Evolutionary conservation across 345 rosid genomes (phyloP).

Genomic region (Jatropha curcas): DNA sequence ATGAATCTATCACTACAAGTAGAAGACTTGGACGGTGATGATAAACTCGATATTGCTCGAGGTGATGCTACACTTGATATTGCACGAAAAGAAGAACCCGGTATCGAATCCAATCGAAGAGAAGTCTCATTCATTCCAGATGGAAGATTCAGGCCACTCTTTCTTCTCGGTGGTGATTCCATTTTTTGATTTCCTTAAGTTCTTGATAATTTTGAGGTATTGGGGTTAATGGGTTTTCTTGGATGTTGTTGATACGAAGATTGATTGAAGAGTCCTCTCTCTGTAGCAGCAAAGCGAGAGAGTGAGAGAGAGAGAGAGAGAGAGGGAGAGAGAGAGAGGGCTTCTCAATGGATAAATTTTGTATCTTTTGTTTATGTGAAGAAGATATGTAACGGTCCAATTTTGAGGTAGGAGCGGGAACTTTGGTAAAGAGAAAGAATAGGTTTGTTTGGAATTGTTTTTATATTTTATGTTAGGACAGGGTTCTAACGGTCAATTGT

Average conservation of each 20-base stretch:
- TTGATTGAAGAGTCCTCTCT: slow-evolving; percentile 30
- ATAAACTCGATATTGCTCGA: slow-evolving; percentile 59
- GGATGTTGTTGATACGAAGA: background rate
- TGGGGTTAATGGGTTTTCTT: slow-evolving; percentile 3
- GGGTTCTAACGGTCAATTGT: slow-evolving; percentile 17
- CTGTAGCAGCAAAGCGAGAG: slow-evolving; percentile 13
- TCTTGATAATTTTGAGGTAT: background rate
- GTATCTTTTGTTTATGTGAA: background rate
- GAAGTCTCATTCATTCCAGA: slow-evolving; percentile 80
- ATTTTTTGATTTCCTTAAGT: slow-evolving; percentile 34
- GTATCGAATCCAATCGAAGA: slow-evolving; percentile 56
- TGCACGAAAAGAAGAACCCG: slow-evolving; percentile 17
- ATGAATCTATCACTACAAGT: slow-evolving; percentile 90
- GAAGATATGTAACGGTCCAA: slow-evolving; percentile 52
- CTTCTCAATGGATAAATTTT: slow-evolving; percentile 14
- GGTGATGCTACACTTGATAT: slow-evolving; percentile 39
- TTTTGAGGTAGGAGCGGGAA: slow-evolving; percentile 26
- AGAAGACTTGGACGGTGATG: slow-evolving; percentile 74
- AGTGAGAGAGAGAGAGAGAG: slow-evolving; percentile 24
- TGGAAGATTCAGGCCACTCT: slow-evolving; percentile 81
- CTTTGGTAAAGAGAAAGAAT: background rate
- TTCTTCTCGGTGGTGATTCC: slow-evolving; percentile 64
- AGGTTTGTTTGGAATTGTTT: background rate
- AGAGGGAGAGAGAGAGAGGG: slow-evolving; percentile 23
- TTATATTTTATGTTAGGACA: background rate